A percentile compares a stretch with the other conserved stretches of the same genome.
These are phyloP conservation scores for Colletotrichum costaricense DNA, from an alignment of 2,329 filamentous ascomycete species.

Conservation along the genomic window DNA sequence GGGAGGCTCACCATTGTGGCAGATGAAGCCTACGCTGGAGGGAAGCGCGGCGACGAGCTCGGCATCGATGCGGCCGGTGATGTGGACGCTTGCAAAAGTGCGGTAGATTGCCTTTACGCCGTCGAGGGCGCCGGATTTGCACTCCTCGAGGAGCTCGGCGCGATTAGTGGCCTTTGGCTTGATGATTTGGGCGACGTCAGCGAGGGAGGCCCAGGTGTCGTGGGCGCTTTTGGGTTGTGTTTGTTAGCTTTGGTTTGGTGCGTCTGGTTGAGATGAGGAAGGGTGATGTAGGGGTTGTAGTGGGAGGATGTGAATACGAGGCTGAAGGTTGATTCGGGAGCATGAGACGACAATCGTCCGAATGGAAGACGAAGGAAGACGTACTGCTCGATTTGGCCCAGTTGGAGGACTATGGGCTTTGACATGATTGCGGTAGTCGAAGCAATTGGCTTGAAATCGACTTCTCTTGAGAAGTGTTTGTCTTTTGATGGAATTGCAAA, in stretches of 20 bases:
- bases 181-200: constrained; percentile 73
- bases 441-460: background rate
- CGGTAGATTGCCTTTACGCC: constrained; percentile 75
- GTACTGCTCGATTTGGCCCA: constrained; percentile 54
- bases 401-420: constrained; percentile 49
- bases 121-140: constrained; percentile 72
- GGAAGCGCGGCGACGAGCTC: constrained; percentile 73
- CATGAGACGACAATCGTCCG: background rate
- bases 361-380: constrained; percentile 27
- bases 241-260: background rate
- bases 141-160: constrained; percentile 76
- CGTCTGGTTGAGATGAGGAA: background rate
- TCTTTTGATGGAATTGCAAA: background rate
- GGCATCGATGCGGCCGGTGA: constrained; percentile 78
- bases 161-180: constrained; percentile 70
- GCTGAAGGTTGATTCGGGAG: background rate
- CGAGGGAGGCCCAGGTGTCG: constrained; percentile 71
- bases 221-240: constrained; percentile 65
- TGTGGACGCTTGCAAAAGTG: constrained; percentile 72
- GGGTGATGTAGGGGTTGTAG: background rate
- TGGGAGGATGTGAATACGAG: background rate
- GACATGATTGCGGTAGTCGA: constrained; percentile 8
- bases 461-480: background rate
- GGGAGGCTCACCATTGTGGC: constrained; percentile 64
- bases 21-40: constrained; percentile 65